These are phyloP conservation scores for Diddensiella caesifluorescens DNA, from an alignment of 805 yeast species.

Conservation along the genomic window DNA sequence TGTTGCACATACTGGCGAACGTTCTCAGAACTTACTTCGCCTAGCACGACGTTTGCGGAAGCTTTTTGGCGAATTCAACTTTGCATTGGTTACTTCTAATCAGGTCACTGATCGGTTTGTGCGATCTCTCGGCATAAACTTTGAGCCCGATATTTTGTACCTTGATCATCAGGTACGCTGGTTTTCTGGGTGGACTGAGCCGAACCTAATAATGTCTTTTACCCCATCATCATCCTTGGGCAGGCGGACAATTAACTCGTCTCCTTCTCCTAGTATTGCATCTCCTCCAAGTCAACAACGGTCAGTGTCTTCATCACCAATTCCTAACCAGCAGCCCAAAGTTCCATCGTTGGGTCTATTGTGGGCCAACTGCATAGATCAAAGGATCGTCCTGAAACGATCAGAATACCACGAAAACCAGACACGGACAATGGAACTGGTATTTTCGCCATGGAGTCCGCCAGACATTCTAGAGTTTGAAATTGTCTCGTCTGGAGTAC, in stretches of 20 bases:
- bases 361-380: conserved; percentile 50
- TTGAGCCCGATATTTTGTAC: conserved; percentile 34
- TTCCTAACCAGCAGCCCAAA: conserved; percentile 28
- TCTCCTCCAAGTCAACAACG: conserved; percentile 25
- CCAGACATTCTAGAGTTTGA: conserved; percentile 26
- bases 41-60: conserved; percentile 45
- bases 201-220: conserved; percentile 11
- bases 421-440: conserved; percentile 36
- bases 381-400: conserved; percentile 38
- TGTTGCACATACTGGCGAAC: conserved; percentile 24
- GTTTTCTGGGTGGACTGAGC: conserved; percentile 68
- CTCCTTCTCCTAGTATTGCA: not conserved
- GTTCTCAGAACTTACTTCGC: conserved; percentile 31
- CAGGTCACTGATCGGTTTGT: conserved; percentile 65
- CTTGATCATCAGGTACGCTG: conserved; percentile 66
- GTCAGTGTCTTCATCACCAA: conserved; percentile 6
- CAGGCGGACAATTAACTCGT: not conserved
- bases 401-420: conserved; percentile 14
- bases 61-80: conserved; percentile 42
- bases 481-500: conserved; percentile 16
- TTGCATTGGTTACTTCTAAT: conserved; percentile 69
- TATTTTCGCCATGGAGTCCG: conserved; percentile 37
- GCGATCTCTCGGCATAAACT: conserved; percentile 28
- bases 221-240: not conserved
- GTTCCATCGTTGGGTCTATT: conserved; percentile 52